Evolutionary conservation across 768 basidiomycete genomes (phyloP).

Genomic region (Imleria badia): DNA sequence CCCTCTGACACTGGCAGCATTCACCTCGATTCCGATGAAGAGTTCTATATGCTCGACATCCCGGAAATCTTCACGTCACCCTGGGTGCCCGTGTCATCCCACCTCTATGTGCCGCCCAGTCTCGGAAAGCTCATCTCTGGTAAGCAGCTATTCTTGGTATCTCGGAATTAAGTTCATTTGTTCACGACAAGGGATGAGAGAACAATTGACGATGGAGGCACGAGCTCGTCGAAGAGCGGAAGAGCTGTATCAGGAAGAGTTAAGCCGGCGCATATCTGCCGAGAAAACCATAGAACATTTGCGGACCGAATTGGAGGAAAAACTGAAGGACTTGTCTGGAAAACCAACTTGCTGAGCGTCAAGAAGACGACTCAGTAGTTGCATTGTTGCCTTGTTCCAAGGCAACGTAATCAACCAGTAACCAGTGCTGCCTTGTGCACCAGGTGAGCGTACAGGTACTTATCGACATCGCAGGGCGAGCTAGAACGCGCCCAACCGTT

Average conservation of each 20-base stretch:
- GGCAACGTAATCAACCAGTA: neutral
- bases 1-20: neutral
- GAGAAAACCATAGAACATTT: slow-evolving; percentile 26
- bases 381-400: neutral
- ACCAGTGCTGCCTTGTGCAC: neutral
- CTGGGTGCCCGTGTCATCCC: slow-evolving; percentile 30
- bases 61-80: slow-evolving; percentile 34
- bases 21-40: slow-evolving; percentile 9
- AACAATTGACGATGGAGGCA: slow-evolving; percentile 30
- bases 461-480: too few species aligned
- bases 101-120: slow-evolving; percentile 36
- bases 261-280: slow-evolving; percentile 30
- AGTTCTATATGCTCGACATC: slow-evolving; percentile 36
- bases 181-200: slow-evolving; percentile 31
- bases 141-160: slow-evolving; percentile 15
- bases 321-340: neutral
- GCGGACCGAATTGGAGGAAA: slow-evolving; percentile 7
- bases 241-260: slow-evolving; percentile 31
- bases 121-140: slow-evolving; percentile 36
- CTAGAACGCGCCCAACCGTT: too few species aligned
- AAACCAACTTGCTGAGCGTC: neutral
- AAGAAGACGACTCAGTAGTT: neutral
- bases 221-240: slow-evolving; percentile 37
- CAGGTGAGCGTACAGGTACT: neutral
- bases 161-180: neutral